A percentile compares a stretch with the other conserved stretches of the same genome.
phyloP scores from a whole-genome alignment of 352 stramenopile species.

The Phytophthora litchii region DNA sequence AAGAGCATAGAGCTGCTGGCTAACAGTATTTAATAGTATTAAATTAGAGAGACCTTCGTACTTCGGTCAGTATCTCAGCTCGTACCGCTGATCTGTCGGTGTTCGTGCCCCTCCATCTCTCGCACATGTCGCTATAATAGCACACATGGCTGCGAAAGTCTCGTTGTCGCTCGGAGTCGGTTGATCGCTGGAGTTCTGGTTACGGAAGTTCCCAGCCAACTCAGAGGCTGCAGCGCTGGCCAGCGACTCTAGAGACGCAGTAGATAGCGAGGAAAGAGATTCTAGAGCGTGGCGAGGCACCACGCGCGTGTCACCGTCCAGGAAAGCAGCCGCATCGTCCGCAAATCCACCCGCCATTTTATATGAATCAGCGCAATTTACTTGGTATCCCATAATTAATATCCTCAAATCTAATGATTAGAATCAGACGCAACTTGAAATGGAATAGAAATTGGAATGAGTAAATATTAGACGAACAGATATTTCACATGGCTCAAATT shows the following conservation, averaged over 20 bases:
- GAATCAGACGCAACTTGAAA: no score
- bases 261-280: constrained; percentile 16
- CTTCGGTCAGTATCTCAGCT: constrained; percentile 4
- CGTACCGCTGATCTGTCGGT: constrained; percentile 22
- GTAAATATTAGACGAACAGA: no score
- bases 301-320: constrained; percentile 19
- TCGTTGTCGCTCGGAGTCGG: constrained; percentile 9
- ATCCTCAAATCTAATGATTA: no score
- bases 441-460: no score
- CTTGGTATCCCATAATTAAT: no score
- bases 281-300: constrained; percentile 21
- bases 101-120: constrained; percentile 20
- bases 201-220: constrained; percentile 14
- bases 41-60: constrained; percentile 11
- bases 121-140: constrained; percentile 30
- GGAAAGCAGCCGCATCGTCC: constrained; percentile 9
- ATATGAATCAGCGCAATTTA: no score
- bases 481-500: no score
- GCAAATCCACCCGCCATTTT: constrained; percentile 23
- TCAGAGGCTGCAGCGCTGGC: constrained; percentile 27
- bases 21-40: constrained; percentile 17
- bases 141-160: constrained; percentile 37
- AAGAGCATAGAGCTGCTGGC: constrained; percentile 35
- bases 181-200: constrained; percentile 7
- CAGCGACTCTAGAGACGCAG: constrained; percentile 28